Conservation (phyloP, 306 rosid genomes). For the Albizia julibrissin region DNA sequence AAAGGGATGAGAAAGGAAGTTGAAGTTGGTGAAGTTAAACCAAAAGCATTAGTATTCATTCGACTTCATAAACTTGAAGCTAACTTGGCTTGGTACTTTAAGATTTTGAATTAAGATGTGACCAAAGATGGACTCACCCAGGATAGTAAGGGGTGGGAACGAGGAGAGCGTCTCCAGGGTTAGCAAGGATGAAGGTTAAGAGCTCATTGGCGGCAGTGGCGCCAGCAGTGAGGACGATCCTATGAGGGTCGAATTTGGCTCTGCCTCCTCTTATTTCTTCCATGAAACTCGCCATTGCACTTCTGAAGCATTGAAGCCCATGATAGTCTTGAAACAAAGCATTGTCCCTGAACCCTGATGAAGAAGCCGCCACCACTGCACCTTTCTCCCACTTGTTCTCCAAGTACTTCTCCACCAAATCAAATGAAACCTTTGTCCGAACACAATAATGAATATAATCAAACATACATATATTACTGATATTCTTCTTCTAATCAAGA, state of each 20-base stretch:
- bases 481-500: background rate
- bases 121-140: slow-evolving; percentile 50
- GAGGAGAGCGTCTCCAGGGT: slow-evolving; percentile 83
- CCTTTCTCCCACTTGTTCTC: slow-evolving; percentile 54
- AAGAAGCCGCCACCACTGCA: background rate
- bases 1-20: no score
- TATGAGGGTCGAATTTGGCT: slow-evolving; percentile 65
- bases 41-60: no score
- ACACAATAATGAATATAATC: background rate
- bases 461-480: background rate
- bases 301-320: slow-evolving; percentile 71
- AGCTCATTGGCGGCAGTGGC: slow-evolving; percentile 97
- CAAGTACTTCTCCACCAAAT: slow-evolving; percentile 69
- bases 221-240: slow-evolving; percentile 88
- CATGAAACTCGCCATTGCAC: slow-evolving; percentile 93
- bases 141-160: slow-evolving; percentile 96
- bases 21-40: no score
- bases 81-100: no score
- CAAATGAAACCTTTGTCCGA: slow-evolving; percentile 76
- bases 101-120: no score
- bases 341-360: slow-evolving; percentile 67
- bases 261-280: slow-evolving; percentile 76
- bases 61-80: no score
- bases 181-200: slow-evolving; percentile 75
- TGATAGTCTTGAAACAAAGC: slow-evolving; percentile 96